Base-by-base conservation (phyloP, 2,329 filamentous ascomycete species). In the Chaetomiaceae sp. region DNA sequence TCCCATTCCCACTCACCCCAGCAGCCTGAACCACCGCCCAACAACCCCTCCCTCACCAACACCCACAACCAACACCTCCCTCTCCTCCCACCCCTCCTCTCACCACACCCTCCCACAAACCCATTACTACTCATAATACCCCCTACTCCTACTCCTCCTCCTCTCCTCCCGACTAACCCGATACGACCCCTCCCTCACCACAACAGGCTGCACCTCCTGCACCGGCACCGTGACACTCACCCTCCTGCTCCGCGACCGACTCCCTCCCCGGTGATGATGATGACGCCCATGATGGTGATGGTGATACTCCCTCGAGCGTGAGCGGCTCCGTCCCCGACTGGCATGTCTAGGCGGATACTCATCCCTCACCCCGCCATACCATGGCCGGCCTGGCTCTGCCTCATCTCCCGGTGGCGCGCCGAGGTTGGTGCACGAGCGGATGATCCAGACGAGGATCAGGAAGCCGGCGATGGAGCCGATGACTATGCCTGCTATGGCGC, bases 401-500 rank as follows among this genome's bases (percentile, higher is more conserved):
- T 46, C 44, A 15, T 66, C 64, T 5, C 63, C 61, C 0, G 68
- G 67, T 8, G 71, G 69, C 1, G 68, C 69, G 8, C 71, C 71
- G 34, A 74, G 60, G 59, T 75, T 74, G 47, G 65, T 59, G 62
- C 74, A 77, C 2, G 73, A 76, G 6, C 71, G 69, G 58, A 78
- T 50, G 56, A 79, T 64, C 76, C 76, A 79, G 33, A 73, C 55
- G 3, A 79, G 54, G 0, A 78, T 65, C 12, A 79, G 64, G 37
- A 75, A 60, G n/a, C 75, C 75, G 42, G 62, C 69, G 47, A 79
- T 67, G 22, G 73, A 74, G 19, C 75, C 76, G 56, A 79, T 72
- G 43, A 79, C 73, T 54, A 79, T 79, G 42, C 76, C 76, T 0
- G 75, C 76, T 46, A 80, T 79, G 43, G 74, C 75, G 42, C 76